phyloP scores from a whole-genome alignment of 176 grass and related monocot genomes.

The Echinochloa phyllopogon region DNA sequence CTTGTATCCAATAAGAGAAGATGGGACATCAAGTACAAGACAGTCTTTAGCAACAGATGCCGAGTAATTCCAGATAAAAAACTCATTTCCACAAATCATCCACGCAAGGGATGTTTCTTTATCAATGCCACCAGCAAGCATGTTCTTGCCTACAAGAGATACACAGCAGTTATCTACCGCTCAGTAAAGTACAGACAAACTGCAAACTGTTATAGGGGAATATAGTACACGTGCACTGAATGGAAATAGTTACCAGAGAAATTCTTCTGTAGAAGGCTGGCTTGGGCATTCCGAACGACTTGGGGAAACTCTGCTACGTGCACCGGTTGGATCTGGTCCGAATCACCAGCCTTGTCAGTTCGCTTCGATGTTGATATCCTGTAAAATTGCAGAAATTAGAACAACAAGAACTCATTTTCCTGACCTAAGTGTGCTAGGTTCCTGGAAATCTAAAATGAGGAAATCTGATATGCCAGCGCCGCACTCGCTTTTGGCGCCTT shows the following conservation, averaged over 20 bases:
- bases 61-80: conserved; percentile 93
- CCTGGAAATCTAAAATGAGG: conserved; percentile 5
- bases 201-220: neutral
- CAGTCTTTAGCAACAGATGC: conserved; percentile 74
- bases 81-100: conserved; percentile 83
- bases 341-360: conserved; percentile 54
- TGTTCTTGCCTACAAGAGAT: conserved; percentile 64
- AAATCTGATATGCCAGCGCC: conserved; percentile 1
- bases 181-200: conserved; percentile 45
- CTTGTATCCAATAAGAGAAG: conserved; percentile 57
- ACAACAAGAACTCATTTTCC: neutral
- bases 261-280: conserved; percentile 64
- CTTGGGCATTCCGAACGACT: conserved; percentile 85
- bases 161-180: neutral
- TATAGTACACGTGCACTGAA: neutral
- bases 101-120: conserved; percentile 82
- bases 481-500: conserved; percentile 4
- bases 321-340: conserved; percentile 77
- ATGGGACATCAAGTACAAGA: conserved; percentile 72
- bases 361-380: conserved; percentile 66
- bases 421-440: neutral
- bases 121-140: conserved; percentile 79
- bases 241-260: conserved; percentile 47
- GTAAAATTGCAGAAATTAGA: conserved; percentile 17
- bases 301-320: conserved; percentile 80